Evolutionary conservation across 306 rosid species (phyloP), one percentile per base, ranked within the genome.

Genomic region (Begonia masoniana): DNA sequence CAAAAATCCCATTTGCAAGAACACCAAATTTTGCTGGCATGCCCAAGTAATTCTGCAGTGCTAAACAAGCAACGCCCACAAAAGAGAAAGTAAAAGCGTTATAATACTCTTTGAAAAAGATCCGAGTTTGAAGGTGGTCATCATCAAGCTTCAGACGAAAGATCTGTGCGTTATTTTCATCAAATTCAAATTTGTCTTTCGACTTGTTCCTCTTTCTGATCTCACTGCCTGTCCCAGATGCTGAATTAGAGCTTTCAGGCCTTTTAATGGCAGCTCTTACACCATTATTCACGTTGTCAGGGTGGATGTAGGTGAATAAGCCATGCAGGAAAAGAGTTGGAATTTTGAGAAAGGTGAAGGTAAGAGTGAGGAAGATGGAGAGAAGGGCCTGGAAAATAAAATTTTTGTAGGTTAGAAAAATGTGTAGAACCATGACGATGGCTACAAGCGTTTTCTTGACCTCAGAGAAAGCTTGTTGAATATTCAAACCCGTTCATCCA

Each of bases 81-180:
- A 77, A 50, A 14, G 96, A 76, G 61, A 91, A 50, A 10, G 82
- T 71, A 58, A 91, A 85, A 48, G 62, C 74, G 51, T 58, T 56
- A 11, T 62, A 60, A 50, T 78, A 91, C 45, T 85, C 82, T 53
- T 77, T 67, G 50, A 62, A 53, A 43, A 64, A 85, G 65, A 85
- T 75, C n/a, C 88, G 83, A 43, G 96, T 78, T 9, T 70, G 88
- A 12, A 83, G 73, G 49, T 81, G 94, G 10, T 59, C 69, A 6
- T 77, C 79, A 63, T 85, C 94, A 52, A 91, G 82, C 45, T 58
- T 83, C 41, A 91, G 41, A 59, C 94, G 68, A 63, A 91, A 85
- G 86, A 91, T 91, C 86, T 85, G 96, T 3, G 97, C 96, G 43
- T 85, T 91, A 68, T 54, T 75, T 63, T 85, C 96, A 52, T 85